Base-by-base conservation (phyloP, 495 filamentous ascomycete genomes). In the Paragyromitra xinjiangensis region DNA sequence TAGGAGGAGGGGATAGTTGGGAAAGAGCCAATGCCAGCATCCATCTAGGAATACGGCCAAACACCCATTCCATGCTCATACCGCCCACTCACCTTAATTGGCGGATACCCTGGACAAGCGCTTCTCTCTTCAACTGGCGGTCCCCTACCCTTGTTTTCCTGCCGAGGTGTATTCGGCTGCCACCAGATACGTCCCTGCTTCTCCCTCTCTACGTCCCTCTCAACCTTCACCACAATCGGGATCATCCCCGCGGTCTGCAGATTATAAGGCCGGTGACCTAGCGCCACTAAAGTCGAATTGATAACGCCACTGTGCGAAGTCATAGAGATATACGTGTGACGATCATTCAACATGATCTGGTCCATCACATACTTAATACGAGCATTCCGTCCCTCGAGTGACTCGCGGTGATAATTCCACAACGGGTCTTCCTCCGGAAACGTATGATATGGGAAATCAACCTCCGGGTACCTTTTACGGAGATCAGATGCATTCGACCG, bases 371-470 rank as follows among this genome's bases (percentile, higher is more conserved):
- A 50, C 59, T 80, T 80, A 16, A 80, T 62, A 1, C 78, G 56
- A 3, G 53, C 66, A 34, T 80, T 70, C 9, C 78, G 65, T 6
- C 78, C 71, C 6, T 53, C 42, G 8, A 71, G 44, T n/a, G 78
- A 80, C 71, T 80, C 78, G 2, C 78, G 78, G 6, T 71, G 78
- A n/a, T 65, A 80, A 9, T 80, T 76, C 78, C 78, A 80, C 22
- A 80, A 22, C 16, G 78, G 78, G 34, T 80, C 78, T 8, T 77
- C 42, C 40, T 80, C 71, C 3, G 77, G 66, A 40, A 79, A 78
- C 7, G 34, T 24, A 22, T 71, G 70, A 0, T 9, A 3, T 6
- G 70, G 66, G 22, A 80, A 80, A 24, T 80, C 66, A 8, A 80
- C 42, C 16, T 70, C 19, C 4, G 71, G 78, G 48, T 81, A 80